A percentile compares a stretch with the other conserved stretches of the same genome.
These are phyloP conservation scores for Gaultheria prostrata DNA, from an alignment of 148 eudicot genomes.

Conservation along the genomic window DNA sequence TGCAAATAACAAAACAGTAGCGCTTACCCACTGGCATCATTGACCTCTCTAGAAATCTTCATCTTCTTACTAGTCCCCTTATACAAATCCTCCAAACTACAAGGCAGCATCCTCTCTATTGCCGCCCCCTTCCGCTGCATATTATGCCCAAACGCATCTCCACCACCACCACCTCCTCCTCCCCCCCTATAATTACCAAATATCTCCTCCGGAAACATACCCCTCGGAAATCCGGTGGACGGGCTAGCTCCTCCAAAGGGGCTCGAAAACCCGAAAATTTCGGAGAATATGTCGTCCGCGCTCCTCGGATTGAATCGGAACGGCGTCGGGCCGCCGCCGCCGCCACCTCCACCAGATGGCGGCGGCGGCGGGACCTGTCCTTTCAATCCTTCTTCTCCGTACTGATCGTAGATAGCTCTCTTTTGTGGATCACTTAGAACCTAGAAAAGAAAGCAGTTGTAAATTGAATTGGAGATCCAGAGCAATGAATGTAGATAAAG, in stretches of 20 bases:
- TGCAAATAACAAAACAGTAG: not conserved
- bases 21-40: constrained; percentile 54
- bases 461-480: not conserved
- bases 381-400: constrained; percentile 80
- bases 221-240: constrained; percentile 37
- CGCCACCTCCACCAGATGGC: constrained; percentile 47
- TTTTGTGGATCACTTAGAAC: constrained; percentile 85
- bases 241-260: constrained; percentile 58
- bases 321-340: constrained; percentile 28
- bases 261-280: constrained; percentile 68
- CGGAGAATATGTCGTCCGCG: constrained; percentile 76
- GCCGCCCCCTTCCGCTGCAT: constrained; percentile 50
- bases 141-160: constrained; percentile 32
- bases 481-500: not conserved
- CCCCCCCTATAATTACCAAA: constrained; percentile 38
- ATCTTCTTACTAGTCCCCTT: constrained; percentile 77
- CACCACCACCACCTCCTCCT: constrained; percentile 19
- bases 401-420: constrained; percentile 72
- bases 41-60: constrained; percentile 66
- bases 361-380: constrained; percentile 75
- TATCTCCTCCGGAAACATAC: constrained; percentile 60
- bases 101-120: constrained; percentile 53
- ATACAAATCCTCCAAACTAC: constrained; percentile 78
- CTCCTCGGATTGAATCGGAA: constrained; percentile 63
- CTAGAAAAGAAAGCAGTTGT: constrained; percentile 23